These are phyloP conservation scores for Torulaspora maleeae DNA, from an alignment of 805 yeast species.

Conservation along the genomic window DNA sequence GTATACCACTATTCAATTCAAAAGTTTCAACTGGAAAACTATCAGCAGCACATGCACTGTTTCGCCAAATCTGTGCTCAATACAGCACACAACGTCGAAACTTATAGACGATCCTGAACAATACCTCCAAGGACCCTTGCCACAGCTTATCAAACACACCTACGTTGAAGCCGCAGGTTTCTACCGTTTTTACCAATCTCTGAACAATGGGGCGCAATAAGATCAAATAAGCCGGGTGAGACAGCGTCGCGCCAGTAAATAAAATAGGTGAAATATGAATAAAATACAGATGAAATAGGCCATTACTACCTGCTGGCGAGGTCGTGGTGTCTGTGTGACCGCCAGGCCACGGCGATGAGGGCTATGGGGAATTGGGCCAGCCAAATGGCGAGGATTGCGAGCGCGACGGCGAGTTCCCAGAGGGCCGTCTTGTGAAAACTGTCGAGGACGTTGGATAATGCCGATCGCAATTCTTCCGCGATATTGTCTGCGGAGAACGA, in stretches of 20 bases:
- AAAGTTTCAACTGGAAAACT: background rate
- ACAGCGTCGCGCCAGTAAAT: slow-evolving; percentile 6
- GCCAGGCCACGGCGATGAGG: slow-evolving; percentile 6
- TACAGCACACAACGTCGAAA: background rate
- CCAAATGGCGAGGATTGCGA: slow-evolving; percentile 47
- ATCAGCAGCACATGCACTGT: slow-evolving; percentile 1
- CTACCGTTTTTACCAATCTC: background rate
- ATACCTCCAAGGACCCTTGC: background rate
- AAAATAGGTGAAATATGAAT: background rate
- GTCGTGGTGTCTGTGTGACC: background rate
- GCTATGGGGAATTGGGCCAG: slow-evolving; percentile 42
- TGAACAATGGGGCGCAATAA: background rate
- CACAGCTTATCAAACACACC: background rate
- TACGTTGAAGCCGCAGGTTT: background rate
- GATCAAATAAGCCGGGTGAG: slow-evolving; percentile 2
- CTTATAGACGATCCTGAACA: background rate
- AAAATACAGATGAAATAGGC: background rate
- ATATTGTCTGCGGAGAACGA: slow-evolving; percentile 5
- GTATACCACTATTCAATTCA: background rate
- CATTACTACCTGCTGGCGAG: background rate
- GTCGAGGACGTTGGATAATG: slow-evolving; percentile 10
- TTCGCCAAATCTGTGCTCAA: background rate
- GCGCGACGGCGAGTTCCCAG: slow-evolving; percentile 46
- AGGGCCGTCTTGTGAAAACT: slow-evolving; percentile 32
- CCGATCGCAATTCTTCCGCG: slow-evolving; percentile 9